phyloP scores from a whole-genome alignment of 768 basidiomycete genomes.

The Amanita jacksonii region DNA sequence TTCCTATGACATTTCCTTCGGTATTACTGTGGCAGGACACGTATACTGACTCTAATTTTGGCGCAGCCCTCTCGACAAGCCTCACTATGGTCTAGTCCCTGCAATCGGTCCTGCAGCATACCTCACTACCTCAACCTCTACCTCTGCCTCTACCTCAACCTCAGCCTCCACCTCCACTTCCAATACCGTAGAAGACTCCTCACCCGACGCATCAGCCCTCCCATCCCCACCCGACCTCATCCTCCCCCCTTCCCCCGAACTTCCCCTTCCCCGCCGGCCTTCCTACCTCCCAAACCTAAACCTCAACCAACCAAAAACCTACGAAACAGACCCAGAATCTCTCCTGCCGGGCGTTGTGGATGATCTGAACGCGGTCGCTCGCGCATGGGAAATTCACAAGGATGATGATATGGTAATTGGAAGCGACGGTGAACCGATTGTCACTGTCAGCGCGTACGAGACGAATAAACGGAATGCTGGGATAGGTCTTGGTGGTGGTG shows the following conservation, averaged over 20 bases:
- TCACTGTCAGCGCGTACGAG: conserved; percentile 10
- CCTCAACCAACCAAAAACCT: conserved; percentile 37
- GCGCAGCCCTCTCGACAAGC: conserved; percentile 35
- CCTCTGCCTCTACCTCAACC: conserved; percentile 18
- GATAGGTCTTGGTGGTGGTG: too few relatives aligned
- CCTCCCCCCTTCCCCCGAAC: conserved; percentile 60
- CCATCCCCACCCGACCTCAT: conserved; percentile 35
- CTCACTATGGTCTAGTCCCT: conserved; percentile 58
- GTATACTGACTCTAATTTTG: not conserved
- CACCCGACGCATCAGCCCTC: not conserved
- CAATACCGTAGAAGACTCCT: too few relatives aligned
- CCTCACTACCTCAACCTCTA: conserved; percentile 31
- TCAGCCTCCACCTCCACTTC: not conserved
- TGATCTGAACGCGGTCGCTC: conserved; percentile 58
- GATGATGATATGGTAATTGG: not conserved
- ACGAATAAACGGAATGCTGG: not conserved
- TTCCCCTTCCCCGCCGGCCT: conserved; percentile 37
- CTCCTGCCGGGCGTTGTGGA: conserved; percentile 70
- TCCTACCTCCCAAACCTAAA: conserved; percentile 46
- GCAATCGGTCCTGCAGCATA: conserved; percentile 58
- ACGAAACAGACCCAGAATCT: conserved; percentile 67
- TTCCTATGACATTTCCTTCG: too few relatives aligned
- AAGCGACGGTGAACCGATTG: conserved; percentile 7
- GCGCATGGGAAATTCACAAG: conserved; percentile 47
- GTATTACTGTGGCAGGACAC: conserved; percentile 7